Base-by-base conservation (phyloP, 2,329 filamentous ascomycete genomes). In the Fusarium tricinctum region DNA sequence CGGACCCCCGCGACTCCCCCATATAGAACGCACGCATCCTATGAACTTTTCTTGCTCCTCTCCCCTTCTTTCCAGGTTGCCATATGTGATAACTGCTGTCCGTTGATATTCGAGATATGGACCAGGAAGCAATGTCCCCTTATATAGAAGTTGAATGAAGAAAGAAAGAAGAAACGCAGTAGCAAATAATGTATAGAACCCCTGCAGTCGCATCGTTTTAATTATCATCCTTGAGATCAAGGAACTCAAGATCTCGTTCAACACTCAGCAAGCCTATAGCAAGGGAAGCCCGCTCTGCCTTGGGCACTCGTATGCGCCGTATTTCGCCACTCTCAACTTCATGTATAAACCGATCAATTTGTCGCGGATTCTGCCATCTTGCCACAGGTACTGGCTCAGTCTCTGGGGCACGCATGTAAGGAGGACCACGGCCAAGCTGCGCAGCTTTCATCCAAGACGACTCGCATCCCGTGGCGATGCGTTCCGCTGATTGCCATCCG, bases 391-490 rank as follows among this genome's bases (percentile, higher is more conserved):
- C 53, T 28, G 68, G 51, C 77, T 75, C 45, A 71, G 75, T 66
- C 81, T 80, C 54, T 75, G 75, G 10, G 80, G 83, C 56, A 26
- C 86, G 82, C 50, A 81, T 78, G 76, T 97, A 97, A 1, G 89
- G 89, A 6, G 94, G 93, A 0, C 94, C 95, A 45, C 88, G 86
- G 0, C 92, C 92, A 71, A 91, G 83, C 64, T 90, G 86, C 5
- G 88, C 91, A 1, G 91, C 89, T 75, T 90, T 92, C 61, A 87
- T 85, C 96, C 96, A 99, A 1, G 89, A 86, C 4, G 89, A 90
- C 78, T 98, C 94, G 77, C 93, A 97, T 2, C 93, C 94, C 48
- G 88, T 85, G 1, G 93, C 93, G 66, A 97, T 95, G 40, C 94
- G 88, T 33, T 88, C 86, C 2, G 93, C 92, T 2, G 91, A 93